Conservation (phyloP, 169 alveolate genomes). For the Cryptosporidium muris region DNA sequence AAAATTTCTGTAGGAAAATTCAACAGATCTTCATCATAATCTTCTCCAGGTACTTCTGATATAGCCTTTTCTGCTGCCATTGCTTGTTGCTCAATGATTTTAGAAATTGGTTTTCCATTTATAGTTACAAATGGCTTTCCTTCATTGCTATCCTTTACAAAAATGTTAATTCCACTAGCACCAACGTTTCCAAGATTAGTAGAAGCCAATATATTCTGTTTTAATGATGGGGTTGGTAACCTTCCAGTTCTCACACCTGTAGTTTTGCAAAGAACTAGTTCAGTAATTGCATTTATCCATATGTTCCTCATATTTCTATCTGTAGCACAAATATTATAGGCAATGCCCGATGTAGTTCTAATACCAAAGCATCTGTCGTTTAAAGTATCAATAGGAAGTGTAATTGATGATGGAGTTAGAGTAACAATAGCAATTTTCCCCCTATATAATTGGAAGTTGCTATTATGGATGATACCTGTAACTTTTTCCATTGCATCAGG, state of each 20-base stretch:
- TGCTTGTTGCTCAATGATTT: slow-evolving; percentile 62
- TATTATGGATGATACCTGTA: slow-evolving; percentile 52
- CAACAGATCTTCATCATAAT: slow-evolving; percentile 38
- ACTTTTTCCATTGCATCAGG: slow-evolving; percentile 70
- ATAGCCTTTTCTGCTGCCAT: slow-evolving; percentile 66
- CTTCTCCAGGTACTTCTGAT: slow-evolving; percentile 4
- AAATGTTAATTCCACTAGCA: slow-evolving; percentile 48
- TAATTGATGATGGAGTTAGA: slow-evolving; percentile 37
- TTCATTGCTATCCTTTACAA: slow-evolving; percentile 47
- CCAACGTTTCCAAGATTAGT: slow-evolving; percentile 42
- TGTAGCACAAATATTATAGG: slow-evolving; percentile 40
- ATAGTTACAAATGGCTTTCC: slow-evolving; percentile 64
- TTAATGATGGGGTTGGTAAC: slow-evolving; percentile 48
- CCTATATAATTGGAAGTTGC: slow-evolving; percentile 38
- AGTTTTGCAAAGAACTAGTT: slow-evolving; percentile 45
- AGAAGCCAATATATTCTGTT: slow-evolving; percentile 56
- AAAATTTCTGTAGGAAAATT: slow-evolving; percentile 58
- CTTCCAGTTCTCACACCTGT: slow-evolving; percentile 53
- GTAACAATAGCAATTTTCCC: slow-evolving; percentile 56
- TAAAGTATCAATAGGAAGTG: slow-evolving; percentile 34
- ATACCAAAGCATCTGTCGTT: slow-evolving; percentile 59
- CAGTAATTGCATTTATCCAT: slow-evolving; percentile 59
- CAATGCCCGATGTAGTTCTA: slow-evolving; percentile 52
- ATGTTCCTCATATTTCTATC: slow-evolving; percentile 57
- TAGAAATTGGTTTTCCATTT: slow-evolving; percentile 62